Percentiles rank a stretch among this genome's conserved stretches.
These are phyloP conservation scores for Dendrocalamus latiflorus DNA, from an alignment of 202 grass and related monocot species.

Conservation along the genomic window DNA sequence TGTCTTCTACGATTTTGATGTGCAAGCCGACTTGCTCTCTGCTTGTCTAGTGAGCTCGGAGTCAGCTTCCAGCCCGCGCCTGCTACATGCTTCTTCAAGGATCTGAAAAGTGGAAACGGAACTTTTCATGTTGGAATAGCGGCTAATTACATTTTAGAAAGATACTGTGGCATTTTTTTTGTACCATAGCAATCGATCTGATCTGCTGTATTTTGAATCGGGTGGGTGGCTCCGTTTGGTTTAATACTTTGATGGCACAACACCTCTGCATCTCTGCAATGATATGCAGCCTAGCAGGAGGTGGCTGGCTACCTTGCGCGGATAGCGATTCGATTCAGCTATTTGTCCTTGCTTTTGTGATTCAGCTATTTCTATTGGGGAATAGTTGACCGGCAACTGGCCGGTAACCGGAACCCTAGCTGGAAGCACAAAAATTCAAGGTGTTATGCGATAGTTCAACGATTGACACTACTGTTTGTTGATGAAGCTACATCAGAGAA, in stretches of 20 bases:
- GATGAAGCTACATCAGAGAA: background rate
- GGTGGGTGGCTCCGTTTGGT: background rate
- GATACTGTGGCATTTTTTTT: background rate
- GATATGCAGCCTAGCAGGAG: background rate
- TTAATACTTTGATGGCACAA: background rate
- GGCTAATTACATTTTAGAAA: background rate
- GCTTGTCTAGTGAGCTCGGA: too few species aligned
- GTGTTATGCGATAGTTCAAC: background rate
- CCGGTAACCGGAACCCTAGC: background rate
- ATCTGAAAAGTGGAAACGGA: background rate
- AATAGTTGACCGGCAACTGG: background rate
- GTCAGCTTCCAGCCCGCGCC: background rate
- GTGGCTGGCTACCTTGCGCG: background rate
- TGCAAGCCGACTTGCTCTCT: conserved; percentile 1
- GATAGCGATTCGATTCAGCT: background rate
- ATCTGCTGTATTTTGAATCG: background rate
- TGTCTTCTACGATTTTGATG: conserved; percentile 13
- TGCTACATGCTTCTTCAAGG: background rate
- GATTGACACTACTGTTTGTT: background rate
- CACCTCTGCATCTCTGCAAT: background rate
- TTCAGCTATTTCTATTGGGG: background rate
- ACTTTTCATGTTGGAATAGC: background rate
- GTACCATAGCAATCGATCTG: background rate
- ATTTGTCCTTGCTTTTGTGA: background rate
- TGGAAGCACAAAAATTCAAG: background rate